Evolutionary conservation across 208 protist genomes (phyloP).

Genomic region (Leishmania aethiopica): DNA sequence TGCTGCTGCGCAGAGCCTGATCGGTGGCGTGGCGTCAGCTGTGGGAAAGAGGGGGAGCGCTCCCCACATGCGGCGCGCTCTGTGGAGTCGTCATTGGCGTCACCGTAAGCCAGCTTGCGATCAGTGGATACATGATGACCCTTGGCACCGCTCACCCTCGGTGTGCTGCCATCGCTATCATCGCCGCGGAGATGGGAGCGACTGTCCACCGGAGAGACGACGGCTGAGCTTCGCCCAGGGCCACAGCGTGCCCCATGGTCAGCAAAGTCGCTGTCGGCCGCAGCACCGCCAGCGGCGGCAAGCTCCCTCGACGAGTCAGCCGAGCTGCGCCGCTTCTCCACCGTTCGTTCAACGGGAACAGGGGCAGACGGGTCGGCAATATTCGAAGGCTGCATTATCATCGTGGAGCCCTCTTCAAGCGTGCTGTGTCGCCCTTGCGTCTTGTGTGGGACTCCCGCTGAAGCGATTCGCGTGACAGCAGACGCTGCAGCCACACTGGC

Average conservation of each 20-base stretch:
- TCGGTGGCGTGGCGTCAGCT: not conserved
- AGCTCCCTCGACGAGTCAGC: not conserved
- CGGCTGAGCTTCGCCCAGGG: no score
- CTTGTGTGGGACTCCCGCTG: not conserved
- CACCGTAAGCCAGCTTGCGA: not conserved
- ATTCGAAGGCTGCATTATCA: not conserved
- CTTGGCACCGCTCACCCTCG: not conserved
- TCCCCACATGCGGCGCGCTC: not conserved
- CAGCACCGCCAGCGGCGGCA: not conserved
- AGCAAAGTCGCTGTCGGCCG: not conserved
- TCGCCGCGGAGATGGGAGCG: not conserved
- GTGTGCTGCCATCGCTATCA: not conserved
- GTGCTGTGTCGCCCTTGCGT: not conserved
- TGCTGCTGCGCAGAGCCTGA: not conserved
- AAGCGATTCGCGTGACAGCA: not conserved
- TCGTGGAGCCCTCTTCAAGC: not conserved
- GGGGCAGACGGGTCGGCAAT: not conserved
- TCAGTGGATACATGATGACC: not conserved
- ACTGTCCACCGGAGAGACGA: not conserved
- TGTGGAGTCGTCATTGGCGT: not conserved
- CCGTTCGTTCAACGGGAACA: not conserved
- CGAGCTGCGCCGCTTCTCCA: not conserved
- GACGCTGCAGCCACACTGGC: not conserved
- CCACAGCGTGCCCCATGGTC: not conserved
- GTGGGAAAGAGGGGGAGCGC: not conserved